Percentiles rank a stretch among this genome's conserved stretches.
Conservation (phyloP, 2,329 filamentous ascomycete genomes). For the Talaromyces sp. region DNA sequence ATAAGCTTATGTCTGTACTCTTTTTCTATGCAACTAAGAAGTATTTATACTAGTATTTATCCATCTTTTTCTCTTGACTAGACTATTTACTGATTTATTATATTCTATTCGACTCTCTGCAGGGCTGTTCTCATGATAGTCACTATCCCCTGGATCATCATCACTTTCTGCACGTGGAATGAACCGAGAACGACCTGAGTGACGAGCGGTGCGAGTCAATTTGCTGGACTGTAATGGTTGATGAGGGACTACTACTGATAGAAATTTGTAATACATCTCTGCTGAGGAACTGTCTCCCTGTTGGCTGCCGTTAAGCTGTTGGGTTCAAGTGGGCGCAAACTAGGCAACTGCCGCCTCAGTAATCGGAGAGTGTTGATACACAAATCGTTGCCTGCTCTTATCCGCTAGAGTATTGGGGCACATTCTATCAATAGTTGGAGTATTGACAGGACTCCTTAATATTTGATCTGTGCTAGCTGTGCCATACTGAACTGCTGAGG, state of each 20-base stretch:
- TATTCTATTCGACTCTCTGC: no score
- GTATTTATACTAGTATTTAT: background rate
- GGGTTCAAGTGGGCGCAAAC: background rate
- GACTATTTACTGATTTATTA: background rate
- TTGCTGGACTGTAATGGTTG: background rate
- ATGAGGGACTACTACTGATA: constrained; percentile 1
- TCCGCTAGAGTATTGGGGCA: no score
- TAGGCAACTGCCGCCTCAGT: constrained; percentile 3
- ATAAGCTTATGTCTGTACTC: background rate
- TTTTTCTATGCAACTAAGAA: background rate
- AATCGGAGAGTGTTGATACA: background rate
- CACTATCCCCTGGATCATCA: no score
- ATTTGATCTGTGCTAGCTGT: background rate
- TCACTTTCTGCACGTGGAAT: background rate
- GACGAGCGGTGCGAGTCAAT: background rate
- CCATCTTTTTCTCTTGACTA: background rate
- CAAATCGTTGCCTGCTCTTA: background rate
- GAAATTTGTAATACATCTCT: constrained; percentile 1
- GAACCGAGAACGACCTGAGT: background rate
- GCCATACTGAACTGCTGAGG: no score
- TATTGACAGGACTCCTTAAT: constrained; percentile 3
- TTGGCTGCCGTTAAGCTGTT: constrained; percentile 2
- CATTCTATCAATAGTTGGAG: no score
- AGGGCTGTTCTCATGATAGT: no score
- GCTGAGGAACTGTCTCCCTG: background rate